Conservation (phyloP, 2,329 filamentous ascomycete species). For the Diplodia sapinea region DNA sequence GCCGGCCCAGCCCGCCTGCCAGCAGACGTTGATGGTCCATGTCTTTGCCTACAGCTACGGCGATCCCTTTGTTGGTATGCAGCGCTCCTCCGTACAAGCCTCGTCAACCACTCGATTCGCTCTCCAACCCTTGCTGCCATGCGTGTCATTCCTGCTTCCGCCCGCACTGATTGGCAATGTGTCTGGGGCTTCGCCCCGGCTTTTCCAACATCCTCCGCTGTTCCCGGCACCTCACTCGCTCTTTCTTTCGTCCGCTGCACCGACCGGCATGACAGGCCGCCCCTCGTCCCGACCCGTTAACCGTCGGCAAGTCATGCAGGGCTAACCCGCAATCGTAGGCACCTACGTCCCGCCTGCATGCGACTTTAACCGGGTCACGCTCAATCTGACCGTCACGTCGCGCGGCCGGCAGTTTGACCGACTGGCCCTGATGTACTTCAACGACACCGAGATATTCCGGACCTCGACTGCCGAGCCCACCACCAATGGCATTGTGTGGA, state of each 20-base stretch:
- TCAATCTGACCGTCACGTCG: constrained; percentile 77
- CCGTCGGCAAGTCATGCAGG: constrained; percentile 20
- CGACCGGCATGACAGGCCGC: constrained; percentile 19
- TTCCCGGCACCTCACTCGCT: background rate
- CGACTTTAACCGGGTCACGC: constrained; percentile 73
- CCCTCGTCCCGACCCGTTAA: constrained; percentile 28
- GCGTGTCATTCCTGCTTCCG: constrained; percentile 27
- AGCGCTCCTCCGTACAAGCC: constrained; percentile 18
- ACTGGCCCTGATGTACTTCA: constrained; percentile 75
- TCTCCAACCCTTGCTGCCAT: constrained; percentile 15
- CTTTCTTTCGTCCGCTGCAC: constrained; percentile 14
- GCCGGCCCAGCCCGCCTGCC: constrained; percentile 52
- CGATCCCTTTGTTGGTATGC: constrained; percentile 70
- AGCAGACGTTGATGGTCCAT: constrained; percentile 70
- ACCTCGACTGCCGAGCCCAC: constrained; percentile 84
- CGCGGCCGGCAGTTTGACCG: constrained; percentile 77
- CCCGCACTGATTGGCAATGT: constrained; percentile 7
- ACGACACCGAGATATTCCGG: constrained; percentile 79
- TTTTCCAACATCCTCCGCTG: background rate
- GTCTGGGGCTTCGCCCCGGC: constrained; percentile 11
- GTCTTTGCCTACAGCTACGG: constrained; percentile 76
- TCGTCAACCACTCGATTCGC: constrained; percentile 19
- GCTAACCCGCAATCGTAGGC: constrained; percentile 49
- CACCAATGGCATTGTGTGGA: constrained; percentile 72
- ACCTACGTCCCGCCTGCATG: constrained; percentile 70